A percentile compares a stretch with the other conserved stretches of the same genome.
Conservation (phyloP, 164 flowering plant genomes). For the Protea cynaroides region DNA sequence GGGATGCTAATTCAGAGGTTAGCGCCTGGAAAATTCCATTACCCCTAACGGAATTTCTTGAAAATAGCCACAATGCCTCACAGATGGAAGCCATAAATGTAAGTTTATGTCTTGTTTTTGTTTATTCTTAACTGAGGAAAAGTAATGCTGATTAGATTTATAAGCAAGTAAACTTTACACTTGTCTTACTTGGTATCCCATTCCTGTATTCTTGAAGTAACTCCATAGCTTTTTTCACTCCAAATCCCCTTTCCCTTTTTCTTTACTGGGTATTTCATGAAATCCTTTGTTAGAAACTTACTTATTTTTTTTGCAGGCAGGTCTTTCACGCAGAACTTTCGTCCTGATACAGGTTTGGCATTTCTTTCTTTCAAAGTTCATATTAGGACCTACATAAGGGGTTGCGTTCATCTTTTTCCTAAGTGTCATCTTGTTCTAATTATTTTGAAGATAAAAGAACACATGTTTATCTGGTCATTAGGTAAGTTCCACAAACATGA, state of each 20-base stretch:
- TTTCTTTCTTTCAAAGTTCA: background rate
- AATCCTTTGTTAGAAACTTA: conserved; percentile 1
- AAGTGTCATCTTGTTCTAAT: background rate
- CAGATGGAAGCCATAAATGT: conserved; percentile 77
- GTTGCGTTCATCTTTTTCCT: background rate
- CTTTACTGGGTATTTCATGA: background rate
- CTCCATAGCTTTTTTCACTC: background rate
- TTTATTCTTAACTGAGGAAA: background rate
- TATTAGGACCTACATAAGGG: background rate
- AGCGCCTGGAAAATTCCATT: conserved; percentile 69
- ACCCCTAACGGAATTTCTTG: conserved; percentile 53
- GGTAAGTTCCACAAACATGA: background rate
- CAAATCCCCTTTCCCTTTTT: background rate
- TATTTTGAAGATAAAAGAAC: no score
- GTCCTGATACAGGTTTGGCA: conserved; percentile 83
- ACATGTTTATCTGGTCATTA: background rate
- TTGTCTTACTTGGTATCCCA: background rate
- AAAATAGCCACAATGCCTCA: conserved; percentile 60
- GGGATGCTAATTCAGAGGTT: conserved; percentile 28
- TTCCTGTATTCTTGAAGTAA: background rate
- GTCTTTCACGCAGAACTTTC: conserved; percentile 81
- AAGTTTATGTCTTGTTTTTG: conserved; percentile 19
- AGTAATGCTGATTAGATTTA: background rate
- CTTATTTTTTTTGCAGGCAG: conserved; percentile 67
- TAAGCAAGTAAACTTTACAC: background rate